Evolutionary conservation across 805 yeast genomes (phyloP), one percentile per base, ranked within the genome.

Genomic region (Spencermartinsiella europaea): DNA sequence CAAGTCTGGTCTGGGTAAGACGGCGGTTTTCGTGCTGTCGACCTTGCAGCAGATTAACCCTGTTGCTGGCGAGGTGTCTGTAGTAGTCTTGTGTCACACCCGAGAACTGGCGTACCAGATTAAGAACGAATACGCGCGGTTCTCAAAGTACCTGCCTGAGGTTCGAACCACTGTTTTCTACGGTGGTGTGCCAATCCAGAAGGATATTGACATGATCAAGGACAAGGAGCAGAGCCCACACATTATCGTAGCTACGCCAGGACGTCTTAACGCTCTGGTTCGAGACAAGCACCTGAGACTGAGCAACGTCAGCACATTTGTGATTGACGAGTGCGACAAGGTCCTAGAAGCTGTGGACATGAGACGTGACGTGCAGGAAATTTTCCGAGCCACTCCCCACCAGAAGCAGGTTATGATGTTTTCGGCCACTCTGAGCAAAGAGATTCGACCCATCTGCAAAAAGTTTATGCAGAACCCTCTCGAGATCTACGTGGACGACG

Each of bases 401-500:
- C 96, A 91, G 68, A 91, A 91, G 72, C 99, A 91, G 75, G 98
- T 93, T 47, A 90, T 93, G 98, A 91, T 91, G 96, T 91, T 91
- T 71, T 85, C 96, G 51, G 99, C 99, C 56, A 91, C 99, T 47
- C 77, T 91, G 60, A 81, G 95, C 40, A 86, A 80, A 65, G 98
- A 91, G 65, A 88, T 91, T 63, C 85, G 96, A 70, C 96, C 96
- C 52, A 81, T 93, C 49, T 91, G 97, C 76, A 91, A 90, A 76
- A 89, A 91, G 74, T 91, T 93, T 74, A 86, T 93, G 90, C 96
- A 91, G 73, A 89, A 86, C 61, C 98, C 99, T 56, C 78, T 93
- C 68, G 99, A 91, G 74, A 88, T 91, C 58, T 91, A 85, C 65
- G 98, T 91, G 53, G 99, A 93, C 68, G 96, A 93, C 68, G 98